phyloP scores from a whole-genome alignment of 2,329 filamentous ascomycete genomes.

The Botrytis byssoidea region DNA sequence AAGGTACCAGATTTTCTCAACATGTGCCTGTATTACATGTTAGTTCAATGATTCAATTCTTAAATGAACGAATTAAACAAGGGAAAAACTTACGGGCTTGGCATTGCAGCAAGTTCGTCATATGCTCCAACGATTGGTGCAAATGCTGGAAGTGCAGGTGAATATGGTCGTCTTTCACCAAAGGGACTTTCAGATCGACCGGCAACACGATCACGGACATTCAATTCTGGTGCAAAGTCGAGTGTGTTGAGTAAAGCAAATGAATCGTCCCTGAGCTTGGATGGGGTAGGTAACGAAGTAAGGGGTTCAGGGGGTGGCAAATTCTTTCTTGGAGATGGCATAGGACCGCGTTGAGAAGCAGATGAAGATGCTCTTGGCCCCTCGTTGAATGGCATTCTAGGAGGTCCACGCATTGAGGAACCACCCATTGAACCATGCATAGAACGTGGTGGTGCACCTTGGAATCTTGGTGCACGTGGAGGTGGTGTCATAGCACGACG shows the following conservation, averaged over 20 bases:
- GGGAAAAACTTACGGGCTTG: constrained; percentile 75
- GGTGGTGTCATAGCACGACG: constrained; percentile 96
- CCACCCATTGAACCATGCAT: constrained; percentile 51
- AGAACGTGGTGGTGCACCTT: constrained; percentile 42
- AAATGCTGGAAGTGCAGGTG: constrained; percentile 67
- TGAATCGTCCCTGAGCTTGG: constrained; percentile 78
- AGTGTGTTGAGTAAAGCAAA: constrained; percentile 66
- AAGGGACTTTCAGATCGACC: constrained; percentile 66
- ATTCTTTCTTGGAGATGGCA: constrained; percentile 48
- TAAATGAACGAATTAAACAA: neutral
- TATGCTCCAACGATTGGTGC: constrained; percentile 81
- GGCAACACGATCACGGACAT: constrained; percentile 63
- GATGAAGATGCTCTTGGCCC: constrained; percentile 64
- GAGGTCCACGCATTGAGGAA: constrained; percentile 36
- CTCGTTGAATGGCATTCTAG: constrained; percentile 43
- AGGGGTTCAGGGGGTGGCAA: constrained; percentile 73
- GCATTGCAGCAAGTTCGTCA: constrained; percentile 80
- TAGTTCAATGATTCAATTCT: constrained; percentile 31
- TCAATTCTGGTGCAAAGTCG: constrained; percentile 82
- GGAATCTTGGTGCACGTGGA: constrained; percentile 52
- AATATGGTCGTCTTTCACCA: constrained; percentile 69
- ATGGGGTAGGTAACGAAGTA: constrained; percentile 77
- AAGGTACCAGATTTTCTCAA: constrained; percentile 77
- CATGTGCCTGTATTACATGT: constrained; percentile 52
- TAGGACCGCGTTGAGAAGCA: constrained; percentile 46